Evolutionary conservation across 2,329 filamentous ascomycete genomes (phyloP).

Genomic region (Cercospora zeae-maydis): DNA sequence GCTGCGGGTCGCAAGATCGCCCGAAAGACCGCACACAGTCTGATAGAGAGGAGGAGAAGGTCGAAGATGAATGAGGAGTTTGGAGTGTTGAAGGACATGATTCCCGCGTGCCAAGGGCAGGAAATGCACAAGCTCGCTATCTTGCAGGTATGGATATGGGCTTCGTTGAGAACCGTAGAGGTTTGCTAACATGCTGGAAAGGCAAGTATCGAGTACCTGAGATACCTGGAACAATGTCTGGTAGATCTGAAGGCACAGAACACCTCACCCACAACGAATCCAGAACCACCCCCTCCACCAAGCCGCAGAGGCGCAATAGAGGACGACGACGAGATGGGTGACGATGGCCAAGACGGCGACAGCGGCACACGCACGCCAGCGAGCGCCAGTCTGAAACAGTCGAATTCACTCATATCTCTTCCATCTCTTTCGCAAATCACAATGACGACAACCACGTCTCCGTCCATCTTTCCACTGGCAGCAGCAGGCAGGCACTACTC

Average conservation of each 20-base stretch:
- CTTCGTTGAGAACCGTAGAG: not conserved
- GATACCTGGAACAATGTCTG: constrained; percentile 88
- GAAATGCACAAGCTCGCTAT: constrained; percentile 99
- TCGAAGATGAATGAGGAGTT: constrained; percentile 99
- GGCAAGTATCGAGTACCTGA: constrained; percentile 95
- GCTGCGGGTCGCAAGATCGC: constrained; percentile 92
- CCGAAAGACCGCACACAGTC: constrained; percentile 89
- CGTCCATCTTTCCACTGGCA: constrained; percentile 29
- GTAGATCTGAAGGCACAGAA: constrained; percentile 65
- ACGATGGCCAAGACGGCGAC: constrained; percentile 31
- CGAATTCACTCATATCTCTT: constrained; percentile 38
- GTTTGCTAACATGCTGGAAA: constrained; percentile 39
- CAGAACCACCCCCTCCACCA: constrained; percentile 19
- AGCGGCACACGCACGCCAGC: constrained; percentile 36
- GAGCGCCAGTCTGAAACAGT: constrained; percentile 22
- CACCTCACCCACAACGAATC: constrained; percentile 29
- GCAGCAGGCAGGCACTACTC: constrained; percentile 35
- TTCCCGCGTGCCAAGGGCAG: constrained; percentile 84
- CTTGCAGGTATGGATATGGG: constrained; percentile 63
- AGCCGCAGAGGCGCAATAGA: constrained; percentile 37
- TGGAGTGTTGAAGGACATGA: constrained; percentile 86
- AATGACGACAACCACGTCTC: constrained; percentile 41
- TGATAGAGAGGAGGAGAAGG: constrained; percentile 83
- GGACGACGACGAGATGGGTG: constrained; percentile 60
- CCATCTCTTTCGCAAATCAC: constrained; percentile 37